These are phyloP conservation scores for Microthyrium microscopicum DNA, from an alignment of 2,329 filamentous ascomycete genomes.

Conservation along the genomic window DNA sequence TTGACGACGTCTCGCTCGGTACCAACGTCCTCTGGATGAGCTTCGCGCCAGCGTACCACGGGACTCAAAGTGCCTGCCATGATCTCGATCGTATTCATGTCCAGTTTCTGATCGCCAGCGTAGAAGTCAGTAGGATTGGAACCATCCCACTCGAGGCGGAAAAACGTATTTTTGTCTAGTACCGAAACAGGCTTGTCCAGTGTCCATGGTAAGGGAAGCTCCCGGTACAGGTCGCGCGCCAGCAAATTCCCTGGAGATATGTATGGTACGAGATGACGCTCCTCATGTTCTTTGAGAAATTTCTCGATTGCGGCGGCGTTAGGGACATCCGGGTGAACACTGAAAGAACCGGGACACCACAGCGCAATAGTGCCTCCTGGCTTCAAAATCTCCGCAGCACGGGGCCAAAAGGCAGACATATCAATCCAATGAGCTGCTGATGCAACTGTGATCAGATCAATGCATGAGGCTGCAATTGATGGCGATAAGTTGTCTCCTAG, in stretches of 20 bases:
- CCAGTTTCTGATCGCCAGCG: slow-evolving; percentile 9
- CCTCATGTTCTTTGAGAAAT: slow-evolving; percentile 23
- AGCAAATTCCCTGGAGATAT: slow-evolving; percentile 27
- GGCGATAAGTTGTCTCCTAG: slow-evolving; percentile 21
- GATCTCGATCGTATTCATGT: slow-evolving; percentile 21
- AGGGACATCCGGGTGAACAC: slow-evolving; percentile 19
- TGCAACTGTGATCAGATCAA: slow-evolving; percentile 35
- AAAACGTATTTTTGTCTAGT: slow-evolving; percentile 25
- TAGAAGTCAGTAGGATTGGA: slow-evolving; percentile 12
- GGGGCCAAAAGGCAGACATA: slow-evolving; percentile 32
- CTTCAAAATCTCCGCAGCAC: slow-evolving; percentile 29
- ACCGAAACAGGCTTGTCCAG: slow-evolving; percentile 15
- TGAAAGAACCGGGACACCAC: slow-evolving; percentile 25
- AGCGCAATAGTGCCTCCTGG: slow-evolving; percentile 39
- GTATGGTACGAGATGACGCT: slow-evolving; percentile 22
- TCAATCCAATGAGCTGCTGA: slow-evolving; percentile 43
- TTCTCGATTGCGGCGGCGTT: slow-evolving; percentile 27
- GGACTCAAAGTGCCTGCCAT: slow-evolving; percentile 23
- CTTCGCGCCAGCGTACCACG: slow-evolving; percentile 29
- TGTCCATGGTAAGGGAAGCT: slow-evolving; percentile 35
- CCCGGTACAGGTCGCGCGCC: slow-evolving; percentile 23
- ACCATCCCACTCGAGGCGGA: slow-evolving; percentile 27
- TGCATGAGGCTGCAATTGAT: slow-evolving; percentile 17
- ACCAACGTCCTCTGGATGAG: slow-evolving; percentile 23
- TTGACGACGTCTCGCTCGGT: slow-evolving; percentile 25